Evolutionary conservation across 257 asterid species (phyloP).

Genomic region (Solanum pennellii): DNA sequence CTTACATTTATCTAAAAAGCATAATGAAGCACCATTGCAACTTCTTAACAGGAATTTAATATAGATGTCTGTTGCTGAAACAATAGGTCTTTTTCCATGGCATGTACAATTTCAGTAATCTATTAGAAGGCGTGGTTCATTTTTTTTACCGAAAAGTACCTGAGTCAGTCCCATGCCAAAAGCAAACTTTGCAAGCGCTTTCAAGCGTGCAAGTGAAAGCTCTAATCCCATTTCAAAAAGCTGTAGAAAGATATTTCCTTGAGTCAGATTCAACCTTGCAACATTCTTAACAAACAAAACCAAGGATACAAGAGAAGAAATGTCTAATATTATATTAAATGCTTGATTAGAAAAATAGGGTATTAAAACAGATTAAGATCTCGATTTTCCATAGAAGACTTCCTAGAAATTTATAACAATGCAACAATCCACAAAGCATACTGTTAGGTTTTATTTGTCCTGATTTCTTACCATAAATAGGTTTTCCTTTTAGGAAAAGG

Average conservation of each 20-base stretch:
- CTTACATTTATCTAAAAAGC: background rate
- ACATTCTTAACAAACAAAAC: background rate
- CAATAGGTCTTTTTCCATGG: background rate
- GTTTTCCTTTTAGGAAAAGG: no score
- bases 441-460: no score
- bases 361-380: background rate
- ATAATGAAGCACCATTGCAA: background rate
- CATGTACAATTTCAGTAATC: background rate
- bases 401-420: background rate
- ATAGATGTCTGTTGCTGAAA: background rate
- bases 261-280: constrained; percentile 9
- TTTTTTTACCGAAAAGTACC: constrained; percentile 31
- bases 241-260: constrained; percentile 40
- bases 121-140: background rate
- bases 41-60: background rate
- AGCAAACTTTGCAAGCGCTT: constrained; percentile 95
- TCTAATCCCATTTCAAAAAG: constrained; percentile 99
- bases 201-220: constrained; percentile 92
- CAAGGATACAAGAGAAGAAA: background rate
- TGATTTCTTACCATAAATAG: no score
- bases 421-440: background rate
- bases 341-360: background rate
- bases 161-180: constrained; percentile 93
- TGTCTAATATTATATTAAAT: background rate
- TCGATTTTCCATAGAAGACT: background rate